Evolutionary conservation across 164 flowering plant genomes (phyloP).

Genomic region (Nelumbo lutea): DNA sequence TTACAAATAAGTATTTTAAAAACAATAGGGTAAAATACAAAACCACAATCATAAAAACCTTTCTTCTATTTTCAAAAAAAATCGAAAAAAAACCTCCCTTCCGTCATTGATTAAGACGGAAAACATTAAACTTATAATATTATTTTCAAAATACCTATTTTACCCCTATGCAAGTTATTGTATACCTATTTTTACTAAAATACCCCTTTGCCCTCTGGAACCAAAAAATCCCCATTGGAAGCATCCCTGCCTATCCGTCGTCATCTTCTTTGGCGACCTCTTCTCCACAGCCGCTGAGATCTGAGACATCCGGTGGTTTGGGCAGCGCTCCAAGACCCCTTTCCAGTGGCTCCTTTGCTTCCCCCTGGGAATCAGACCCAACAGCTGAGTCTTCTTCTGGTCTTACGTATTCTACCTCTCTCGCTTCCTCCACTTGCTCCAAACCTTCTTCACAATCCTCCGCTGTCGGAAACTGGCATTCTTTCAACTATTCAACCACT

Average conservation of each 20-base stretch:
- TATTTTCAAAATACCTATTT: no score
- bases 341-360: constrained; percentile 87
- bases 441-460: constrained; percentile 47
- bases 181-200: no score
- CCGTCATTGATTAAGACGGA: no score
- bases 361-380: constrained; percentile 79
- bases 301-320: constrained; percentile 78
- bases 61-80: no score
- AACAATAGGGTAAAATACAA: no score
- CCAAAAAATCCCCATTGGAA: constrained; percentile 45
- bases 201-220: no score
- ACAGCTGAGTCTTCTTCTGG: constrained; percentile 92
- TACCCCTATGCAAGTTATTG: no score
- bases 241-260: constrained; percentile 60
- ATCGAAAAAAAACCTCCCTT: no score
- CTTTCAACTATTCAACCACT: constrained; percentile 51
- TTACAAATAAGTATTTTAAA: no score
- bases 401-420: constrained; percentile 71
- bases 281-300: constrained; percentile 73
- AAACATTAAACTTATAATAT: no score
- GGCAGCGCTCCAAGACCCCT: constrained; percentile 59
- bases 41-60: no score
- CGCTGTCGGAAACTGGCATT: constrained; percentile 37
- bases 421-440: constrained; percentile 55
- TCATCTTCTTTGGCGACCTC: constrained; percentile 55